A percentile compares a stretch with the other conserved stretches of the same genome.
Conservation (phyloP, 495 filamentous ascomycete genomes). For the Penicillium mononematosum region DNA sequence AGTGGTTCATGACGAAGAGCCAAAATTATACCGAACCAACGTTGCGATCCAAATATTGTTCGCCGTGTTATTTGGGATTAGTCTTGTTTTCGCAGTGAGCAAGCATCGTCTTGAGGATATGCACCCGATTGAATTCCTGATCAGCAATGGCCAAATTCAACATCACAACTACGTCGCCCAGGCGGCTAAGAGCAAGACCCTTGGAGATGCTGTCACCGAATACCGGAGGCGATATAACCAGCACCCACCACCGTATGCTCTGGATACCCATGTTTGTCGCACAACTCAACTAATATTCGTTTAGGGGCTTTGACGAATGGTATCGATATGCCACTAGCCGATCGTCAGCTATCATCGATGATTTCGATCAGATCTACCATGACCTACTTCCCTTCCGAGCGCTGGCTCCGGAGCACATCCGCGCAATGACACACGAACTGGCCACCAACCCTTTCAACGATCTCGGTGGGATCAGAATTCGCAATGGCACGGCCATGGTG, state of each 20-base stretch:
- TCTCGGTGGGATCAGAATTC: constrained; percentile 47
- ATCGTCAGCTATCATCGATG: constrained; percentile 67
- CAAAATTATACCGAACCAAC: constrained; percentile 33
- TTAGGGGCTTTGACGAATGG: constrained; percentile 58
- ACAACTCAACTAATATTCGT: constrained; percentile 12
- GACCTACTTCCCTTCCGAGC: constrained; percentile 75
- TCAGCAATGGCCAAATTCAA: constrained; percentile 39
- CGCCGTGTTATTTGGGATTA: constrained; percentile 27
- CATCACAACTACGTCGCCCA: constrained; percentile 37
- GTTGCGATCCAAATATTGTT: constrained; percentile 30
- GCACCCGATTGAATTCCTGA: constrained; percentile 52
- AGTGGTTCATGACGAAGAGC: constrained; percentile 32
- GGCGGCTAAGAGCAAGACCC: constrained; percentile 36
- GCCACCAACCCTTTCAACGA: constrained; percentile 51
- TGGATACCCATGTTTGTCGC: neutral
- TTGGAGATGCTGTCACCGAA: constrained; percentile 41
- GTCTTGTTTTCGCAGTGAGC: constrained; percentile 29
- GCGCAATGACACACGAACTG: constrained; percentile 44
- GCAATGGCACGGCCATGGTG: constrained; percentile 43
- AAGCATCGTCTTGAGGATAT: constrained; percentile 31
- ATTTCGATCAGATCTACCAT: constrained; percentile 70
- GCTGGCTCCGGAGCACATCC: constrained; percentile 58
- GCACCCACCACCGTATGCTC: constrained; percentile 47
- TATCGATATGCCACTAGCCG: constrained; percentile 65
- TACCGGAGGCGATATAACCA: constrained; percentile 48